Percentiles rank a stretch among this genome's conserved stretches.
Conservation (phyloP, 345 rosid genomes). For the Carallia brachiata region DNA sequence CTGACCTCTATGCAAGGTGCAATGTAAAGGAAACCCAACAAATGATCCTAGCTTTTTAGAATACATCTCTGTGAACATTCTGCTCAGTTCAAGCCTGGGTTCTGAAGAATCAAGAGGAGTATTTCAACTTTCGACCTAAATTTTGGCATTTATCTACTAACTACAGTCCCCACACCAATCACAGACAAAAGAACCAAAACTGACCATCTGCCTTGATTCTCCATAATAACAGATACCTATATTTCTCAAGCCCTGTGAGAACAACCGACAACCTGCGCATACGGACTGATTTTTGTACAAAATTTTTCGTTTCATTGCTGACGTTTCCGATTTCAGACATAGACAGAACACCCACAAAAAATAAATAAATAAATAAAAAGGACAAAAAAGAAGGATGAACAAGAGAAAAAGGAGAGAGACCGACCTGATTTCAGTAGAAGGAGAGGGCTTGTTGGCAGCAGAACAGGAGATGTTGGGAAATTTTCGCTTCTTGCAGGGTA, state of each 20-base stretch:
- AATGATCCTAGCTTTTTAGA: background rate
- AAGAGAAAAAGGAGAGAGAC: conserved; percentile 13
- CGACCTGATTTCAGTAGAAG: conserved; percentile 61
- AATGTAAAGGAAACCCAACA: background rate
- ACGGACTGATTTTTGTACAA: no score
- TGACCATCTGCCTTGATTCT: background rate
- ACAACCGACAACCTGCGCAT: no score
- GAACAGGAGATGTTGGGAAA: conserved; percentile 37
- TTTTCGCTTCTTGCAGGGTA: conserved; percentile 5
- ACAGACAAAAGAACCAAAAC: background rate
- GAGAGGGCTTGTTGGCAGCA: conserved; percentile 54
- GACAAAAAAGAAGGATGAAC: background rate
- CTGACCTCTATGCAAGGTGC: no score
- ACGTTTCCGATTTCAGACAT: no score
- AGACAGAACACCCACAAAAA: background rate
- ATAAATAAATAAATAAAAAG: background rate
- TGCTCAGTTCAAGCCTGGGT: background rate
- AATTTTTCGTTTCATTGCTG: no score
- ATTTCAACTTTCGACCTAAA: background rate
- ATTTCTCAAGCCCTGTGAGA: no score
- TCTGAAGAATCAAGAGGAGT: background rate
- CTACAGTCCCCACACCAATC: background rate
- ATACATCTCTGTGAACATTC: background rate
- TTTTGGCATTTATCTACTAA: background rate
- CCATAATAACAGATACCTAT: no score